These are phyloP conservation scores for Citeromyces hawaiiensis DNA, from an alignment of 1,139 yeast genomes.

Conservation along the genomic window DNA sequence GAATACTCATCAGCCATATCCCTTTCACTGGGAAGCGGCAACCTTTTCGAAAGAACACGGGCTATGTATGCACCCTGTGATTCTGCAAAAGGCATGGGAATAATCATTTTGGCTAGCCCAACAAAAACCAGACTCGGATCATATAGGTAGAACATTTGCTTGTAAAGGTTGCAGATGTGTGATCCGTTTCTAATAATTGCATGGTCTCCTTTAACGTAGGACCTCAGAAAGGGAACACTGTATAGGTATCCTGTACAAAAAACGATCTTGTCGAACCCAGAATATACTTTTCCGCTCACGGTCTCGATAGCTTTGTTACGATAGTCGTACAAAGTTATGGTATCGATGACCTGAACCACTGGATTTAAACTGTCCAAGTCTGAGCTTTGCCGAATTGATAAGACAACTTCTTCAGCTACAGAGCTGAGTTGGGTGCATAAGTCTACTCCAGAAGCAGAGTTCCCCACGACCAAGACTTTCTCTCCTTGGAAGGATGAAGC, in stretches of 20 bases:
- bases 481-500: constrained; percentile 19
- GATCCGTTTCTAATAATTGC: constrained; percentile 21
- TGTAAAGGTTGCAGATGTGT: constrained; percentile 22
- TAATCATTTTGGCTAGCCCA: constrained; percentile 24
- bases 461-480: constrained; percentile 34
- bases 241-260: constrained; percentile 38
- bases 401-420: constrained; percentile 24
- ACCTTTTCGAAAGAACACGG: constrained; percentile 26
- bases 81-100: constrained; percentile 35
- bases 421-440: constrained; percentile 29
- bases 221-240: constrained; percentile 26
- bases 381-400: constrained; percentile 15
- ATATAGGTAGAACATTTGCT: constrained; percentile 28
- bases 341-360: constrained; percentile 19
- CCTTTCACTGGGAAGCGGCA: constrained; percentile 20
- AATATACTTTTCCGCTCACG: constrained; percentile 15
- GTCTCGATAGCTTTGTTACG: constrained; percentile 18
- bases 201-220: constrained; percentile 15
- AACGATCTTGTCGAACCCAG: constrained; percentile 23
- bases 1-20: constrained; percentile 18
- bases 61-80: constrained; percentile 31
- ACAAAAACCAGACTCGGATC: constrained; percentile 30
- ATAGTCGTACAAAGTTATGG: constrained; percentile 15
- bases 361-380: constrained; percentile 15
- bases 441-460: constrained; percentile 33